Evolutionary conservation across 352 stramenopile genomes (phyloP).

Genomic region (Pseudoperonospora humuli): DNA sequence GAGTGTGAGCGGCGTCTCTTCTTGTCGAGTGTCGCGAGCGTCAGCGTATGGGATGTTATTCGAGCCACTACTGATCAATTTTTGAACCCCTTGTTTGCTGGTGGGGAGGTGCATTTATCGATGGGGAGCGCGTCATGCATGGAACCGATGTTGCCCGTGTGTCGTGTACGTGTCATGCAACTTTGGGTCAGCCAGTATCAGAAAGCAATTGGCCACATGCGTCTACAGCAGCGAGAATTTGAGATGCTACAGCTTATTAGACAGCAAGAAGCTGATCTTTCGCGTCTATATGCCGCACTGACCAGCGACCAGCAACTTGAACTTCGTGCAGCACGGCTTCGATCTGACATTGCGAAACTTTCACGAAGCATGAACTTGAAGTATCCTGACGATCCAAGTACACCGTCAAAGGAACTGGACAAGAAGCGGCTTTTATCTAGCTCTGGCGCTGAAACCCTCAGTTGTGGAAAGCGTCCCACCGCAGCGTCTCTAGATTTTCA

Average conservation of each 20-base stretch:
- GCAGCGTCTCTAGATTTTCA: constrained; percentile 43
- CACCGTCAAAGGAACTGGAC: constrained; percentile 16
- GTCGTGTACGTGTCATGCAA: constrained; percentile 80
- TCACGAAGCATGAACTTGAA: constrained; percentile 70
- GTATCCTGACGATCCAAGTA: constrained; percentile 33
- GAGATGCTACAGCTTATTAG: constrained; percentile 79
- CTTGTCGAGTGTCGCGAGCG: constrained; percentile 51
- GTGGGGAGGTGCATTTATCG: constrained; percentile 18
- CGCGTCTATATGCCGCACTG: constrained; percentile 50
- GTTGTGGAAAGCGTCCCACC: constrained; percentile 16
- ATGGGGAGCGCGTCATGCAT: constrained; percentile 24
- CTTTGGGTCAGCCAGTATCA: constrained; percentile 83
- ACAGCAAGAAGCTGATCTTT: constrained; percentile 73
- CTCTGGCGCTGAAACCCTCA: constrained; percentile 1
- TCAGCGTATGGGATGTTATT: constrained; percentile 82
- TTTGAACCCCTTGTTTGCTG: constrained; percentile 73
- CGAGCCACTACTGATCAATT: constrained; percentile 76
- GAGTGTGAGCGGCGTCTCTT: constrained; percentile 67
- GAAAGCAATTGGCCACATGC: constrained; percentile 84
- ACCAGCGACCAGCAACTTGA: constrained; percentile 55
- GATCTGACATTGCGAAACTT: constrained; percentile 63
- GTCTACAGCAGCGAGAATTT: constrained; percentile 77
- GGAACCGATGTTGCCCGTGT: constrained; percentile 76
- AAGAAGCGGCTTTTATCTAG: constrained; percentile 11
- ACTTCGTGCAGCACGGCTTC: constrained; percentile 50